These are phyloP conservation scores for Phytopythium mirpurense DNA, from an alignment of 352 stramenopile species.

Conservation along the genomic window DNA sequence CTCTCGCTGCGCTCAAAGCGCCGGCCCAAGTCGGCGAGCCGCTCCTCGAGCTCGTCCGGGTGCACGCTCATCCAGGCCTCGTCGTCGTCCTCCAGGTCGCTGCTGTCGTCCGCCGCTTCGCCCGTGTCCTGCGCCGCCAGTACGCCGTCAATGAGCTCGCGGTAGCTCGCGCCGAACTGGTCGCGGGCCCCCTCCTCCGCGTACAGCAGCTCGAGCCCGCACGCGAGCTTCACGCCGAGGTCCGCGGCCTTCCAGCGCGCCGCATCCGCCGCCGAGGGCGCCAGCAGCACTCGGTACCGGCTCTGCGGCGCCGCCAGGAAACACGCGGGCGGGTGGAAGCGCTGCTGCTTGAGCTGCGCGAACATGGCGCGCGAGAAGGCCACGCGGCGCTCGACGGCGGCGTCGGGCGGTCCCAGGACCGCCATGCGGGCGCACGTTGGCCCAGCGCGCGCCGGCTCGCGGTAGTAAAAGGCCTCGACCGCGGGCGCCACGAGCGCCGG, in stretches of 20 bases:
- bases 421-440: constrained; percentile 52
- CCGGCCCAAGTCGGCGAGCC: constrained; percentile 28
- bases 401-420: constrained; percentile 24
- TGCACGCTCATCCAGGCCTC: constrained; percentile 79
- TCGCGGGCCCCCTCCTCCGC: constrained; percentile 25
- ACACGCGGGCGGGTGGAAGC: constrained; percentile 56
- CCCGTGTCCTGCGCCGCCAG: constrained; percentile 5
- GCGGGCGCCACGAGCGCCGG: constrained; percentile 32
- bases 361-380: constrained; percentile 81
- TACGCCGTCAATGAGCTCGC: constrained; percentile 27
- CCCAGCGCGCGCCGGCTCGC: constrained; percentile 43
- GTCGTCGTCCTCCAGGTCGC: constrained; percentile 45
- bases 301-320: constrained; percentile 23
- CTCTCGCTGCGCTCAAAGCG: background rate
- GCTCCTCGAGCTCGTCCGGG: constrained; percentile 66
- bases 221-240: constrained; percentile 73
- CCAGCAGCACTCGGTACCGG: constrained; percentile 1
- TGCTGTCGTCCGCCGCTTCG: constrained; percentile 2
- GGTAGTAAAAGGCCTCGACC: constrained; percentile 76
- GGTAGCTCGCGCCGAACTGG: constrained; percentile 38
- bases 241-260: constrained; percentile 28
- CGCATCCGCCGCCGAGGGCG: background rate
- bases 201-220: constrained; percentile 72
- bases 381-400: constrained; percentile 27
- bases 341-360: constrained; percentile 76